Conservation (phyloP, 78 protist species). For the Goniomonas avonlea region DNA sequence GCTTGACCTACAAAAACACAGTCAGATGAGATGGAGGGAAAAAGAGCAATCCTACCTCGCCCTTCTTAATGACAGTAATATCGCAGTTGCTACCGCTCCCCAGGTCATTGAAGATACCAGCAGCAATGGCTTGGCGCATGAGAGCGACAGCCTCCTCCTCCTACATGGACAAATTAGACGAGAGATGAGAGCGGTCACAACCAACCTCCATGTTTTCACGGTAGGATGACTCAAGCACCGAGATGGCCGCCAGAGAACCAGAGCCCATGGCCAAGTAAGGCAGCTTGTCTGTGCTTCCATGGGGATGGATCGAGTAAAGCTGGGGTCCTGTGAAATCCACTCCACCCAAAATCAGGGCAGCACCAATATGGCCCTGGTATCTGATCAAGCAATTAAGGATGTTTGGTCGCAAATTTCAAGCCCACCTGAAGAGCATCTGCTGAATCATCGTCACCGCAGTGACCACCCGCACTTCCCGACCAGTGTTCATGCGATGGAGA, state of each 20-base stretch:
- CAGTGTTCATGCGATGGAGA: constrained; percentile 67
- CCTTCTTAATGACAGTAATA: constrained; percentile 71
- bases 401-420: neutral
- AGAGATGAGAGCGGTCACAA: neutral
- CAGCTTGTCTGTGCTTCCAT: constrained; percentile 83
- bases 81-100: constrained; percentile 90
- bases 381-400: neutral
- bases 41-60: constrained; percentile 10
- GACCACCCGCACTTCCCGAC: constrained; percentile 71
- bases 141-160: constrained; percentile 78
- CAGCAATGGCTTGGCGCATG: constrained; percentile 73
- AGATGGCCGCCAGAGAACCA: constrained; percentile 97
- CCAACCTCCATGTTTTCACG: constrained; percentile 55
- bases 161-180: neutral
- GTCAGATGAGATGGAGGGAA: neutral
- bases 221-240: constrained; percentile 84
- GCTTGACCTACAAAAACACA: neutral
- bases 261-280: constrained; percentile 98
- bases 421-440: constrained; percentile 76
- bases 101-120: constrained; percentile 96
- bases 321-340: constrained; percentile 81
- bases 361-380: constrained; percentile 58
- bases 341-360: constrained; percentile 97
- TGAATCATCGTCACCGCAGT: constrained; percentile 84
- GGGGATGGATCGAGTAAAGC: constrained; percentile 83